Evolutionary conservation across 2,329 filamentous ascomycete species (phyloP).

Genomic region (Ramularia collo-cygni): DNA sequence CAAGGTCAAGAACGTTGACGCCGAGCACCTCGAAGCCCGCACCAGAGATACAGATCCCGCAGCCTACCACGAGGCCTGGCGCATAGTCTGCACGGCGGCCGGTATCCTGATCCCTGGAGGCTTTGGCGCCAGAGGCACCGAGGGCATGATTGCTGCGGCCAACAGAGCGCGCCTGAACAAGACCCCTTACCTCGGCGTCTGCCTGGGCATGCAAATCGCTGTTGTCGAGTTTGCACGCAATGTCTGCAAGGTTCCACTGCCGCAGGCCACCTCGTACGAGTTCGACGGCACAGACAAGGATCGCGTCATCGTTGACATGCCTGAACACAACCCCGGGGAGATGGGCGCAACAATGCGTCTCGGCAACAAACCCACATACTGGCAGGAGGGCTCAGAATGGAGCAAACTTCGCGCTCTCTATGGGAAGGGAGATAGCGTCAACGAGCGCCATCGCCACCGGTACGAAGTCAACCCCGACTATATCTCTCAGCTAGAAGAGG

Average conservation of each 20-base stretch:
- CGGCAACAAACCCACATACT: constrained; percentile 65
- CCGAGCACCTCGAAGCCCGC: constrained; percentile 69
- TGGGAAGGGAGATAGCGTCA: constrained; percentile 43
- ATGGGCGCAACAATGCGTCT: constrained; percentile 85
- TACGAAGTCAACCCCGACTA: constrained; percentile 85
- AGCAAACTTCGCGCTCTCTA: constrained; percentile 71
- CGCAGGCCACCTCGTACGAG: constrained; percentile 50
- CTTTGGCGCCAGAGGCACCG: constrained; percentile 73
- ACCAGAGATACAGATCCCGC: constrained; percentile 57
- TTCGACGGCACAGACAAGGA: constrained; percentile 55
- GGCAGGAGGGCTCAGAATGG: constrained; percentile 72
- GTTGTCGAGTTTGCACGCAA: constrained; percentile 83
- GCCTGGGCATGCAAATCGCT: constrained; percentile 86
- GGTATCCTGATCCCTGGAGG: constrained; percentile 67
- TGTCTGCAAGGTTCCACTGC: constrained; percentile 54
- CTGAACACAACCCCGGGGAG: constrained; percentile 69
- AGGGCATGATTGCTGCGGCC: constrained; percentile 85
- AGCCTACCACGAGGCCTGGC: constrained; percentile 74
- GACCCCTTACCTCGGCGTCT: constrained; percentile 80
- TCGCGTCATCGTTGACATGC: constrained; percentile 83
- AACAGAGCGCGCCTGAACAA: constrained; percentile 79
- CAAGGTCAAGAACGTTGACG: constrained; percentile 76
- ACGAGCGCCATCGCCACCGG: constrained; percentile 77
- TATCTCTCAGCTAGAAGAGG: constrained; percentile 59
- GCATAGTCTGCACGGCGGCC: constrained; percentile 63